Base-by-base conservation (phyloP, 2,329 filamentous ascomycete genomes). In the Sarocladiaceae sp. region DNA sequence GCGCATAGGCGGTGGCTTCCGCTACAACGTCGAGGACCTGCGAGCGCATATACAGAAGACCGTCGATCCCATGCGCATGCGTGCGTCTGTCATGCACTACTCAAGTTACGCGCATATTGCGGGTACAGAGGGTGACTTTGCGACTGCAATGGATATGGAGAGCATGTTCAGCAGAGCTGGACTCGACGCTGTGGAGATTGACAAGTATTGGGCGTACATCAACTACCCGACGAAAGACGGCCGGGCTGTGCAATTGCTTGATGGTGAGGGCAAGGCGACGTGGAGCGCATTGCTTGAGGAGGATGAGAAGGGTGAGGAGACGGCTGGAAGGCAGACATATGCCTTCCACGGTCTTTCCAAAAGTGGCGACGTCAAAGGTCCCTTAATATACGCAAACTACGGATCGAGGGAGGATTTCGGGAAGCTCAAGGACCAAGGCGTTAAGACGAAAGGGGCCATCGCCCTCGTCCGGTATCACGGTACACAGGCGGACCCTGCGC, bases 121-220 rank as follows among this genome's bases (percentile, higher is more conserved):
- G 2, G 93, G 93, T n/a, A 95, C 89, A 3, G 84, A 95, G 66
- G 93, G 93, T 39, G 91, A 94, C 66, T 89, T 84, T 55, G 86
- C 84, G 35, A 73, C 95, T 45, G 91, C 88, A 6, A 78, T 88
- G 67, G 94, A 90, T 70, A 80, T 96, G 45, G 77, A 90, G 62
- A 81, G 80, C 55, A 77, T 84, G 61, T 95, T 96, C 63, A 67
- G 69, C 52, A 74, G 74, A 42, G 82, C 83, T 35, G 77, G 79
- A 3, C 73, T 98, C 57, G 89, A 95, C 54, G 73, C 83, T 46
- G 82, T 95, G 20, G 68, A 72, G 41, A 73, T 88, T 56, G 85
- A 95, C 55, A 79, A 88, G 58, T 95, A 87, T 62, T 76, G 84
- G 55, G 90, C 94, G 13, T 97, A 43, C 27, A 16, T 97, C 56